Evolutionary conservation across 768 basidiomycete species (phyloP).

Genomic region (Hirschioporus abietinus): DNA sequence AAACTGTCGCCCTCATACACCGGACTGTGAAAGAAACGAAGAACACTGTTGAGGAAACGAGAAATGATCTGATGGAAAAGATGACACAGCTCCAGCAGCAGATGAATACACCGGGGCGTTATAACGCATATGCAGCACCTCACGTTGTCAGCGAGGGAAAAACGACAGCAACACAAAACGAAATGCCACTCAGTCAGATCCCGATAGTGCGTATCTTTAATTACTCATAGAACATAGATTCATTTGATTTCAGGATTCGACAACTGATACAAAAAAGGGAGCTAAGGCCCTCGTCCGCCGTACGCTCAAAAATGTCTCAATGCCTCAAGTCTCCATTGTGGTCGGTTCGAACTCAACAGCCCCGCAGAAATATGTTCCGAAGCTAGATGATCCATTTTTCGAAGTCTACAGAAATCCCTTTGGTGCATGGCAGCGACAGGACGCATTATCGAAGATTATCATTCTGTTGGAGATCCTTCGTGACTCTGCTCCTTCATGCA

Average conservation of each 20-base stretch:
- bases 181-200: no score
- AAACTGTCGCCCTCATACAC: neutral
- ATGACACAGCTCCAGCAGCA: no score
- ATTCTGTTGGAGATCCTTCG: neutral
- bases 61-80: no score
- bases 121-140: neutral
- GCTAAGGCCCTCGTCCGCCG: neutral
- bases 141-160: neutral
- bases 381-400: neutral
- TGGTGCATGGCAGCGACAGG: neutral
- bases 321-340: neutral
- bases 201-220: no score
- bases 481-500: neutral
- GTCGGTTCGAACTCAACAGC: neutral
- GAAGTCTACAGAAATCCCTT: neutral
- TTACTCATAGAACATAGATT: no score
- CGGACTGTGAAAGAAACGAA: neutral
- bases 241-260: neutral
- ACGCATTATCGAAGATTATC: neutral
- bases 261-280: neutral
- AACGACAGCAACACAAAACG: no score
- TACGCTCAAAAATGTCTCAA: neutral
- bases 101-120: no score
- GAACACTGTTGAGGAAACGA: neutral
- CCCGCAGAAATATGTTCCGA: neutral